Evolutionary conservation across 2,329 filamentous ascomycete genomes (phyloP).

Genomic region (Thielaviopsis ethacetica): DNA sequence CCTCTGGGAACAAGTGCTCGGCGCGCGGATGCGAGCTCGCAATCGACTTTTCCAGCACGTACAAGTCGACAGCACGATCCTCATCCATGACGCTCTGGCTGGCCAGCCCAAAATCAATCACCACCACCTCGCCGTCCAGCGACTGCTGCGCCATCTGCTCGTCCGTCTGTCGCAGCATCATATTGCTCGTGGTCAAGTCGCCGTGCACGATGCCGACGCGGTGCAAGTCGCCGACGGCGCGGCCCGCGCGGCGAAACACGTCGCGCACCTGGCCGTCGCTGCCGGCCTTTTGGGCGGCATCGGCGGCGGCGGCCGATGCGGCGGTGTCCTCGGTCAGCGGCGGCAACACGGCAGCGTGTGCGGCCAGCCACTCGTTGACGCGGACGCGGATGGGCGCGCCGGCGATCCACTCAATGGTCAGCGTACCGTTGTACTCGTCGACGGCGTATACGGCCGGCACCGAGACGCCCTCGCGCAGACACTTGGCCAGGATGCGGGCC

Average conservation of each 20-base stretch:
- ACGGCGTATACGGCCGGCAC: conserved; percentile 69
- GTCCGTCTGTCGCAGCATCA: conserved; percentile 52
- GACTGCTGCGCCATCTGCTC: conserved; percentile 13
- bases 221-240: conserved; percentile 61
- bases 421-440: conserved; percentile 49
- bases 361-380: conserved; percentile 52
- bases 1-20: conserved; percentile 55
- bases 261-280: conserved; percentile 36
- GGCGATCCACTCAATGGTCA: conserved; percentile 73
- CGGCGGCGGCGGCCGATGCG: not conserved
- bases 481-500: conserved; percentile 67
- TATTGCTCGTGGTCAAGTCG: conserved; percentile 91
- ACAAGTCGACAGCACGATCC: conserved; percentile 87
- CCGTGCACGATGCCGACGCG: conserved; percentile 78
- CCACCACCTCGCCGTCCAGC: conserved; percentile 58
- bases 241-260: conserved; percentile 56
- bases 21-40: conserved; percentile 84
- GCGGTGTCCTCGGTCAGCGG: conserved; percentile 7
- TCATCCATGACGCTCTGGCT: conserved; percentile 70
- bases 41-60: conserved; percentile 89
- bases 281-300: conserved; percentile 20
- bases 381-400: conserved; percentile 53
- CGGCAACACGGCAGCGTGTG: conserved; percentile 23
- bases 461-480: conserved; percentile 58
- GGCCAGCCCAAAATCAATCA: conserved; percentile 91